Base-by-base conservation (phyloP, 306 rosid species). In the Sicyos baderoa region DNA sequence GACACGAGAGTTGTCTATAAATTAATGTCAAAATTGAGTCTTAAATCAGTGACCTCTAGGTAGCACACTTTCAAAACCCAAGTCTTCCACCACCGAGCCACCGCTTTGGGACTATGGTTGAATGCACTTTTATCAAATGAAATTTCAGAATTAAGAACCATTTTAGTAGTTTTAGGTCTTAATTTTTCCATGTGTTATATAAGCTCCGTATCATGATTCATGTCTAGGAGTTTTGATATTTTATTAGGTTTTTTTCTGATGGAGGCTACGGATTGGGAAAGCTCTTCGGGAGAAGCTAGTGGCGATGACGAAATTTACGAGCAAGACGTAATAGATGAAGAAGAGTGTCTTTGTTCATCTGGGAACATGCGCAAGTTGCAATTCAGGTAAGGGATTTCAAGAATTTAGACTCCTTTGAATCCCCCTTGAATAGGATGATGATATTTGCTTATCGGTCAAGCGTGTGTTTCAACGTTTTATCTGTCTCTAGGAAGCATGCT, bases 341-440 rank as follows among this genome's bases (percentile, higher is more conserved):
- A 84, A 54, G 79, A 76, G 27, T 54, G 42, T 76, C 73, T 59
- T 27, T 77, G 58, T 71, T 75, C 79, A 50, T 85, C 89, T 59
- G 65, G 40, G 76, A 67, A 71, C 32, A 12, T 71, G 54, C 77
- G 91, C 72, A 86, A 86, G 76, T 83, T 82, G 71, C 92, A 87
- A 70, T 78, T 86, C 37, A 87, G 96, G 95, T 91, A 16, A 12
- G 17, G 9, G 14, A 42, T 56, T 57, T 23, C 18, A 62, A 14
- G 54, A 23, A 55, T 17, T 40, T 27, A 27, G 58, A 27, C 62
- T 19, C 60, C 16, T 19, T 7, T 7, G 9, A 21, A 62, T 42
- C 19, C n/a, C n/a, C n/a, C 29, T 19, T 17, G 25, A 61, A 35
- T 61, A 17, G 50, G 50, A 61, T n/a, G 68, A 17, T 35, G 68